Evolutionary conservation across 2,329 filamentous ascomycete genomes (phyloP), one percentile per base, ranked within the genome.

Genomic region (Talaromyces sp.): DNA sequence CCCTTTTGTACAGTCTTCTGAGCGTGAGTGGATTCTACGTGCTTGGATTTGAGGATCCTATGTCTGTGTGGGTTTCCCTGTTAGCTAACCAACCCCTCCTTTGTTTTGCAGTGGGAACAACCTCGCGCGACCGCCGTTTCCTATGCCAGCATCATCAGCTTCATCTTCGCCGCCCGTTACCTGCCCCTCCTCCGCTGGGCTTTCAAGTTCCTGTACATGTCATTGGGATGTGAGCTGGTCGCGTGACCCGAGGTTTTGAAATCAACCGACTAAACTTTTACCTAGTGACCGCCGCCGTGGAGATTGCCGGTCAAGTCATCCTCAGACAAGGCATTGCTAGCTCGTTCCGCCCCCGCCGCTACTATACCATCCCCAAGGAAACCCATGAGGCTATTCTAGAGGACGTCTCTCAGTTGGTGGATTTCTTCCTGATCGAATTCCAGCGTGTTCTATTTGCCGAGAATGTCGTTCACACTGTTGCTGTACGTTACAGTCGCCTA

Each of bases 371-470:
- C 53, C 82, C 83, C 32, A 83, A 84, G 68, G 84, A 86, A 62
- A 83, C 81, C 44, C 76, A 86, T 32, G 84, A 87, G 69, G 81
- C 79, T 52, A 71, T 83, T 19, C 73, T 85, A 44, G 84, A 85
- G 59, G 85, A 87, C 67, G 67, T 85, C 13, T 82, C 85, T 69
- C 83, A 87, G 72, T 75, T 87, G 49, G 77, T 83, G 73, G 86
- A 87, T 75, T 87, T 87, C 74, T 84, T 86, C 71, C 78, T 87
- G 61, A 86, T 87, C 57, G 85, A 87, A 68, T 83, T 84, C 67
- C 85, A 87, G 76, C 81, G 85, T 53, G 79, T 87, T 58, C 69
- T 87, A 54, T 87, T 86, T 63, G 84, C 82, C 29, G 85, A 87
- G 77, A 87, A 87, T 63, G 75, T 86, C 50, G 78, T 80, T 54